A percentile compares a stretch with the other conserved stretches of the same genome.
Conservation (phyloP, 2,329 filamentous ascomycete genomes). For the Fusarium mexicanum region DNA sequence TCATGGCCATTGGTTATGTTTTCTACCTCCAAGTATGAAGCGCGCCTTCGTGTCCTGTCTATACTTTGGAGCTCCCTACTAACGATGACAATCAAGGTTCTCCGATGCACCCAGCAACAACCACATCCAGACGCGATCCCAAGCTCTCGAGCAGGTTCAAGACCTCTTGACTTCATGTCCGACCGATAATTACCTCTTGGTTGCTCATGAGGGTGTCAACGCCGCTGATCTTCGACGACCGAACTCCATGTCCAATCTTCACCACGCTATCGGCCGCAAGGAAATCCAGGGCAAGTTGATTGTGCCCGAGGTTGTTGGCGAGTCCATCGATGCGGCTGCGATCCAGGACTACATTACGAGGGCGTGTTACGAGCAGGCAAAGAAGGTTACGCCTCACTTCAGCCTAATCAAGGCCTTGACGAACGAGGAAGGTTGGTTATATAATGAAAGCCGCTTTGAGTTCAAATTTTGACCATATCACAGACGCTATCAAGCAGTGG, state of each 20-base stretch:
- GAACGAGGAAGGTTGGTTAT: constrained; percentile 55
- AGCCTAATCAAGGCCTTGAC: constrained; percentile 55
- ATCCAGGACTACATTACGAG: constrained; percentile 57
- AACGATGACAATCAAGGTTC: constrained; percentile 44
- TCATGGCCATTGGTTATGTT: constrained; percentile 91
- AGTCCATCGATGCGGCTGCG: constrained; percentile 52
- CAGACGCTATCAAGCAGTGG: constrained; percentile 22
- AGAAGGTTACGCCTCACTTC: constrained; percentile 52
- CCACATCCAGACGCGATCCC: constrained; percentile 61
- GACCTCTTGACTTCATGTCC: constrained; percentile 73
- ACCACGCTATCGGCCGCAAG: constrained; percentile 50
- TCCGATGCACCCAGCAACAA: constrained; percentile 46
- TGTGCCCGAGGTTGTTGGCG: constrained; percentile 68
- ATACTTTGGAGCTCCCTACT: constrained; percentile 39
- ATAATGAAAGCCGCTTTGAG: neutral
- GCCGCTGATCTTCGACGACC: constrained; percentile 70
- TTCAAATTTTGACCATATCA: constrained; percentile 3
- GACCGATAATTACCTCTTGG: constrained; percentile 78
- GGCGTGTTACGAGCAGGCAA: constrained; percentile 56
- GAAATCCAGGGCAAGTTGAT: constrained; percentile 54
- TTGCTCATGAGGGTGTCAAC: constrained; percentile 80
- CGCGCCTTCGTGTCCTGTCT: constrained; percentile 5
- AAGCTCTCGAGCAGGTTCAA: constrained; percentile 56
- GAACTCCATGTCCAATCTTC: constrained; percentile 64
- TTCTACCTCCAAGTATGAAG: constrained; percentile 80